Evolutionary conservation across 2,329 filamentous ascomycete genomes (phyloP).

Genomic region (Hymenoscyphus fraxineus): DNA sequence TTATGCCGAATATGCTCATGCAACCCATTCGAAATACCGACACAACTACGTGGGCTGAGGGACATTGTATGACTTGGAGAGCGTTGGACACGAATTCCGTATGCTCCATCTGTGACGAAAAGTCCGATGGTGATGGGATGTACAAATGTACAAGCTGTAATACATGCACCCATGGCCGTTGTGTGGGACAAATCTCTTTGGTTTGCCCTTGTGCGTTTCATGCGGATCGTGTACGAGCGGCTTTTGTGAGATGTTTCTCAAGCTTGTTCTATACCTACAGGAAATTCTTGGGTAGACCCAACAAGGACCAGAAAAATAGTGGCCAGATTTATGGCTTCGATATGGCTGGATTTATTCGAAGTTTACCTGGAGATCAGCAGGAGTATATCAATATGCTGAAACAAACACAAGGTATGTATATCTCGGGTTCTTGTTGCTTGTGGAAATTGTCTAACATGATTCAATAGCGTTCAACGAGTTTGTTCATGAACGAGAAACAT

Average conservation of each 20-base stretch:
- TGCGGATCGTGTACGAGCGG: conserved; percentile 57
- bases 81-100: conserved; percentile 54
- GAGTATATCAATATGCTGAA: conserved; percentile 62
- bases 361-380: conserved; percentile 62
- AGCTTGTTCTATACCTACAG: conserved; percentile 64
- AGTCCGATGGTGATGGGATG: conserved; percentile 61
- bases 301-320: conserved; percentile 56
- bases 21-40: conserved; percentile 77
- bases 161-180: conserved; percentile 54
- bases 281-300: conserved; percentile 58
- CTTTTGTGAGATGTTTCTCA: conserved; percentile 63
- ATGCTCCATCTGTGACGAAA: conserved; percentile 75
- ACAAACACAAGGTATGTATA: conserved; percentile 57
- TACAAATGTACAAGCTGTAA: conserved; percentile 69
- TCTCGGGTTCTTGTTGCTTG: not conserved
- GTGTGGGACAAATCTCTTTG: conserved; percentile 59
- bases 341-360: conserved; percentile 62
- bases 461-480: conserved; percentile 70
- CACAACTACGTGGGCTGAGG: conserved; percentile 78
- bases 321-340: conserved; percentile 62
- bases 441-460: conserved; percentile 40
- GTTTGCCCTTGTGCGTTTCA: conserved; percentile 62
- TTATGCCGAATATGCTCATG: conserved; percentile 80
- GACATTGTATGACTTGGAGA: conserved; percentile 72
- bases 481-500: conserved; percentile 74